phyloP scores from a whole-genome alignment of 83 land plant species.

The Picea abies region DNA sequence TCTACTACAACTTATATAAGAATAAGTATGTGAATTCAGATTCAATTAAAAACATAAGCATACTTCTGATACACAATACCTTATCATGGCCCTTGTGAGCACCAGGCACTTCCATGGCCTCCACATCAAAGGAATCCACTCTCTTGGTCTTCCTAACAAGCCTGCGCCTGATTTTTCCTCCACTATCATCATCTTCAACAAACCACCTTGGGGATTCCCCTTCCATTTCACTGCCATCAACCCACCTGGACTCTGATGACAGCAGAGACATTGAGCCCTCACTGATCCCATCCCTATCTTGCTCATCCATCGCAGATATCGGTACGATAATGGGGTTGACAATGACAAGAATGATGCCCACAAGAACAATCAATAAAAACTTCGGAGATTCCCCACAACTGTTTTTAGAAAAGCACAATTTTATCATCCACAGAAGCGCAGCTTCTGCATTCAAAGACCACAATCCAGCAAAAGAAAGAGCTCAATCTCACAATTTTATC shows the following conservation, averaged over 20 bases:
- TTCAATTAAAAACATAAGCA: too few relatives aligned
- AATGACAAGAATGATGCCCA: too few relatives aligned
- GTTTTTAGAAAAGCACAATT: neutral
- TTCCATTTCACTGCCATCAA: constrained; percentile 78
- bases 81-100: constrained; percentile 39
- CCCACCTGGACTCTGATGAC: constrained; percentile 50
- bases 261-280: neutral
- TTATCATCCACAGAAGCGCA: neutral
- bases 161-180: constrained; percentile 26
- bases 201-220: constrained; percentile 38
- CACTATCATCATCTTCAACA: constrained; percentile 19
- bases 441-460: too few relatives aligned
- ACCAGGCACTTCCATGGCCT: constrained; percentile 63
- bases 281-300: too few relatives aligned
- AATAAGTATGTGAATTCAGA: too few relatives aligned
- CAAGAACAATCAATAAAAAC: neutral
- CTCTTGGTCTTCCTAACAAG: constrained; percentile 55
- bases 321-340: too few relatives aligned
- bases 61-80: constrained; percentile 25
- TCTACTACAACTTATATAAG: too few relatives aligned
- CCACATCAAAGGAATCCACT: constrained; percentile 75
- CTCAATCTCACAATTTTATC: too few relatives aligned
- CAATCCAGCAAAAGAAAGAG: too few relatives aligned
- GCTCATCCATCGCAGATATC: too few relatives aligned
- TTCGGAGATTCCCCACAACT: neutral